Percentiles rank a stretch among this genome's conserved stretches.
These are phyloP conservation scores for Cryptosporidium bovis DNA, from an alignment of 169 alveolate genomes.

Conservation along the genomic window DNA sequence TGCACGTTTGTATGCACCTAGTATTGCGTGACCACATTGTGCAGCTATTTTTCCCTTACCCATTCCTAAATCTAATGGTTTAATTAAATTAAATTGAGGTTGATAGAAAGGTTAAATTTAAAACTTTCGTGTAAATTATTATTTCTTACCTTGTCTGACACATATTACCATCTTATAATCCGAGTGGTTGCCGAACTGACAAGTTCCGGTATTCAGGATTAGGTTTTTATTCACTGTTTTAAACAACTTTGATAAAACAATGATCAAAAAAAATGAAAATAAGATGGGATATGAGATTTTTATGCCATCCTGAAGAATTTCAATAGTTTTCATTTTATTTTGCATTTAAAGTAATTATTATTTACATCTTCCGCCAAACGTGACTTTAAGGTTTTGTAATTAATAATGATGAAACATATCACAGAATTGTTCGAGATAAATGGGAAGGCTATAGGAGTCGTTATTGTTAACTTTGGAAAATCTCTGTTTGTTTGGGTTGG, in stretches of 20 bases:
- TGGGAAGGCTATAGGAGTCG: background rate
- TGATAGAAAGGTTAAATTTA: background rate
- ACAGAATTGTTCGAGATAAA: conserved; percentile 17
- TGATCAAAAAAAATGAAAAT: background rate
- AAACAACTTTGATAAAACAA: background rate
- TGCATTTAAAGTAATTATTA: background rate
- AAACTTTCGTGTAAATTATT: no score
- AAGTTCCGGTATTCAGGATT: background rate
- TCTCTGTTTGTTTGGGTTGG: conserved; percentile 67
- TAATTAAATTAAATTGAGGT: background rate
- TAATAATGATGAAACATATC: conserved; percentile 15
- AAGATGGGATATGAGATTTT: conserved; percentile 9
- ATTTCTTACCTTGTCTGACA: conserved; percentile 64
- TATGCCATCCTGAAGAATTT: conserved; percentile 16
- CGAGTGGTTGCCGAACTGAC: background rate
- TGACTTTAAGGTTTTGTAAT: background rate
- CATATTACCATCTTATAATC: conserved; percentile 54
- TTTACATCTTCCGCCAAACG: conserved; percentile 37
- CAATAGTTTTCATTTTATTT: conserved; percentile 19
- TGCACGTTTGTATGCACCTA: conserved; percentile 81
- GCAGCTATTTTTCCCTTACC: conserved; percentile 88
- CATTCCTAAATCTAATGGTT: conserved; percentile 83
- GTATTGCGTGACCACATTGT: conserved; percentile 87
- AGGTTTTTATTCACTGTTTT: background rate
- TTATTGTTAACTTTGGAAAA: conserved; percentile 35